These are phyloP conservation scores for Phialophora verrucosa DNA, from an alignment of 2,329 filamentous ascomycete genomes.

Conservation along the genomic window DNA sequence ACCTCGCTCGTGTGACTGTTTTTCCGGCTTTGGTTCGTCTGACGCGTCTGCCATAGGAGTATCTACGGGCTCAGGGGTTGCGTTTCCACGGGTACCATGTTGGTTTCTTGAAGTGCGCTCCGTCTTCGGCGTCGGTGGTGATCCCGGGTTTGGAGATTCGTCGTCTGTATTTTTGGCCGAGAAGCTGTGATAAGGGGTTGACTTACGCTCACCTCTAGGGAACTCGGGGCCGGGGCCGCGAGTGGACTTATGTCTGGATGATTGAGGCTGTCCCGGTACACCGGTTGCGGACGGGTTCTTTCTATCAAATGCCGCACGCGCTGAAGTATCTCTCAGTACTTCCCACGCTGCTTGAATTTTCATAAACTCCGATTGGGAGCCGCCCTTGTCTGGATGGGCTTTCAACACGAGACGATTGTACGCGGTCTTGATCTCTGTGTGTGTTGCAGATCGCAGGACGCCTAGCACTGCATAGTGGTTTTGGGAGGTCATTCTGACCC, in stretches of 20 bases:
- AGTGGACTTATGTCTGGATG: neutral
- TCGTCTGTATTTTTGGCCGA: neutral
- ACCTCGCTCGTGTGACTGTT: neutral
- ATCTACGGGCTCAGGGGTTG: neutral
- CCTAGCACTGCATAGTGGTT: slow-evolving; percentile 17
- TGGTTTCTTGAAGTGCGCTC: neutral
- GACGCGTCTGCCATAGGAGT: neutral
- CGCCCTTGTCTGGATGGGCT: slow-evolving; percentile 27
- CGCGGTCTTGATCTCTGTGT: slow-evolving; percentile 18
- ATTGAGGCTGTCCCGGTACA: neutral
- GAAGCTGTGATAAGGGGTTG: neutral
- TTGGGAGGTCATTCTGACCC: neutral
- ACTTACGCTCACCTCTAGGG: neutral
- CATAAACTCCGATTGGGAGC: neutral
- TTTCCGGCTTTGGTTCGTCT: neutral
- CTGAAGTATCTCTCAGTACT: slow-evolving; percentile 1
- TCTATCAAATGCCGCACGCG: slow-evolving; percentile 7
- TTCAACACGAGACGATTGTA: slow-evolving; percentile 23
- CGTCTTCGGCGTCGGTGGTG: neutral
- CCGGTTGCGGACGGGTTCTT: neutral
- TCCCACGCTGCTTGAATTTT: slow-evolving; percentile 16
- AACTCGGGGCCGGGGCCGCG: neutral
- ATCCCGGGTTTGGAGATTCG: neutral
- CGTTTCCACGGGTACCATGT: neutral
- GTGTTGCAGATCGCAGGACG: slow-evolving; percentile 2